Evolutionary conservation across 2,329 filamentous ascomycete genomes (phyloP).

Genomic region (Nemania abortiva): DNA sequence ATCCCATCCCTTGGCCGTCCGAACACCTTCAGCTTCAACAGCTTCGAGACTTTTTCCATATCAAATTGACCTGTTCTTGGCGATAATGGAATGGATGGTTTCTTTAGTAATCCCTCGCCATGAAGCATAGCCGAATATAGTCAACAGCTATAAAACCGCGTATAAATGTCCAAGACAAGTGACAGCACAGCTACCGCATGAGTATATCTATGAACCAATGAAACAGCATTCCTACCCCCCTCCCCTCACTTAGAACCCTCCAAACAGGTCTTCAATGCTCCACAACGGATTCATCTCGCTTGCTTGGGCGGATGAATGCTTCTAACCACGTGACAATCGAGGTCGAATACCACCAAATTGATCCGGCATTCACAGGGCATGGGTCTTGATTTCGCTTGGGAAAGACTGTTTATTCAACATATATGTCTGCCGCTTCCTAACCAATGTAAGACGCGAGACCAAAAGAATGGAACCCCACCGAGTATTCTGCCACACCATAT

Average conservation of each 20-base stretch:
- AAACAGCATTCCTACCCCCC: background rate
- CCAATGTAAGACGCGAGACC: slow-evolving; percentile 5
- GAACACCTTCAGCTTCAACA: background rate
- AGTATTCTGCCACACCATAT: slow-evolving; percentile 5
- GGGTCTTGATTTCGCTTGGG: background rate
- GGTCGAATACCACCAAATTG: background rate
- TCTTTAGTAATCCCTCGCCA: background rate
- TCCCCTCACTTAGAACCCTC: background rate
- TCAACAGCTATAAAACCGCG: background rate
- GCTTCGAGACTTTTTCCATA: background rate
- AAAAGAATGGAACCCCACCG: slow-evolving; percentile 23
- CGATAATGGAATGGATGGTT: background rate
- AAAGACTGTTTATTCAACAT: slow-evolving; percentile 18
- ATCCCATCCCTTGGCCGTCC: background rate
- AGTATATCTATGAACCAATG: background rate
- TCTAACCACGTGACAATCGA: slow-evolving; percentile 3
- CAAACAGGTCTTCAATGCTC: background rate
- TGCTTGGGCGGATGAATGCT: background rate
- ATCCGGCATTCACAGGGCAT: background rate
- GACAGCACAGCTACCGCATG: background rate
- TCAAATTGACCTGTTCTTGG: background rate
- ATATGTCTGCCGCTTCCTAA: slow-evolving; percentile 10
- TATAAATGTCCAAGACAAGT: background rate
- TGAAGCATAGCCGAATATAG: background rate
- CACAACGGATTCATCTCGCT: background rate